Base-by-base conservation (phyloP, 2,329 filamentous ascomycete genomes). In the Decorospora gaudefroyi region DNA sequence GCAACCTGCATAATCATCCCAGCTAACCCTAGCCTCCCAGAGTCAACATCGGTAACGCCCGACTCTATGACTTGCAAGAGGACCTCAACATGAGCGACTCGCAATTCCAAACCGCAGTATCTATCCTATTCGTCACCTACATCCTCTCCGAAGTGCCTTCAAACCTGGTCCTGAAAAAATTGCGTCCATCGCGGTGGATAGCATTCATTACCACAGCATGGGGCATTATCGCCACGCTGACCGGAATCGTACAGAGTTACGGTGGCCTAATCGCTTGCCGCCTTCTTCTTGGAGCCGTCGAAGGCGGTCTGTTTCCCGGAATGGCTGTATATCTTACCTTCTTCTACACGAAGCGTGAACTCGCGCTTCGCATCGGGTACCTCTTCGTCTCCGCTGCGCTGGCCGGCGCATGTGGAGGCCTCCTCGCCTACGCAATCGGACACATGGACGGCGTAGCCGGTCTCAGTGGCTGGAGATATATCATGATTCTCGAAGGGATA, bases 271-370 rank as follows among this genome's bases (percentile, higher is more conserved):
- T 90, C n/a, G 85, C 80, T 4, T 84, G 83, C 51, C 83, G 87
- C 4, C 62, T 90, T 0, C 71, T 90, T 10, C 78, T 90, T 0
- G 87, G 87, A 4, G 74, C 79, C 5, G 77, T 88, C 26, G 86
- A 88, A 68, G 85, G 85, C 0, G 86, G 85, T 0, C 72, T 88
- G 0, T 88, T 88, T 53, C 86, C 86, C 0, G 85, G 86, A 0
- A 70, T 87, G 53, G 83, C 80, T 4, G 71, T 86, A 12, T 88
- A 88, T 55, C 75, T 90, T 12, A 89, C 86, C 0, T 79, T 89
- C 53, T 90, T 88, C 74, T 90, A 90, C 71, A 86, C 82, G 32
- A 86, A 86, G 61, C 77, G 78, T 18, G 87, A 90, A 68, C 78
- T 90, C 1, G 86, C 85, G 4, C 70, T 89, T 28, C 81, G 87